Base-by-base conservation (phyloP, 140 eudicot species). In the Oenanthe javanica region DNA sequence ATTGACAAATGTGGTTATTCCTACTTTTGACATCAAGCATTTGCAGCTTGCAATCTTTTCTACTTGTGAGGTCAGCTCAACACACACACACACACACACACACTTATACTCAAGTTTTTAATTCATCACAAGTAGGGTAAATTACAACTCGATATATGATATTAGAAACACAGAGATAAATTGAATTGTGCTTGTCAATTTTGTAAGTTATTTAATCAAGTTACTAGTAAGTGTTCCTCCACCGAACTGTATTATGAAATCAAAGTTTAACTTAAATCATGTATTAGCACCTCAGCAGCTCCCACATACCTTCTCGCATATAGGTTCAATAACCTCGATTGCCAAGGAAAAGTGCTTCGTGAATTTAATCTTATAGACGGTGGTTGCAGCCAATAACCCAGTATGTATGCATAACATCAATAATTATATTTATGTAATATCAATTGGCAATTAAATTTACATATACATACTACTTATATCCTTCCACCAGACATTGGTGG, bases 231-330 rank as follows among this genome's bases (percentile, higher is more conserved):
- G n/a, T n/a, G n/a, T n/a, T n/a, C n/a, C n/a, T n/a, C n/a, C n/a
- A n/a, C n/a, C n/a, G n/a, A n/a, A n/a, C n/a, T n/a, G n/a, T n/a
- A n/a, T n/a, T n/a, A n/a, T n/a, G n/a, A n/a, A n/a, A n/a, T n/a
- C n/a, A n/a, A n/a, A n/a, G n/a, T n/a, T n/a, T n/a, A n/a, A n/a
- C n/a, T n/a, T n/a, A 47, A 75, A n/a, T 11, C 43, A 48, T 75
- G 79, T 61, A 75, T 75, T 14, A 49, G 79, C 45, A 75, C 79
- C 54, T 75, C 79, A 8, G 79, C 79, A 75, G 79, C 79, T 48
- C 79, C 79, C 14, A 75, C 63, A 23, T 75, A 11, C 43, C 61
- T 75, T 25, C 79, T 61, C 49, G 79, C 79, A 9, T 49, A 49
- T 49, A 15, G 13, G 1, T 75, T 75, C 79, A 5, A 21, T 0